Evolutionary conservation across 352 stramenopile species (phyloP), one percentile per base, ranked within the genome.

Genomic region (Globisporangium nunn): DNA sequence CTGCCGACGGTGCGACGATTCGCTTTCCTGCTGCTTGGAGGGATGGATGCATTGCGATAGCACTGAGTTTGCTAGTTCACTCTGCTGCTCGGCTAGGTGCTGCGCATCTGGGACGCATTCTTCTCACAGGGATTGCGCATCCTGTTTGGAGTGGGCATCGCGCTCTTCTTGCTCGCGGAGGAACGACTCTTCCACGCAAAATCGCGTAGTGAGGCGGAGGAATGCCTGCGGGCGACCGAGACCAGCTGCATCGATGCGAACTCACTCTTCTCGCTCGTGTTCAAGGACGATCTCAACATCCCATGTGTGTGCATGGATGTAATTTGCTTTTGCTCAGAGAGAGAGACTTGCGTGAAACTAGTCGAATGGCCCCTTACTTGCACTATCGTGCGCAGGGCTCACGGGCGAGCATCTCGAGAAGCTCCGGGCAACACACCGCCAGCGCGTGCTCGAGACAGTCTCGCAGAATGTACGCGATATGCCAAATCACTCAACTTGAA

Each of bases 241-340:
- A 64, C 70, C 15, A 78, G 67, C 46, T 86, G 75, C 43, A 85
- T 92, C 47, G 78, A 92, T 57, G 78, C 76, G 1, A 81, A 92
- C 53, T 68, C 62, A 29, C 56, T 92, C 17, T 92, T 92, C 58
- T 81, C 80, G 0, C 67, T 81, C 44, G 75, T 84, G 15, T 87
- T 92, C 56, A 88, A 88, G 44, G 82, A 89, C 35, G 82, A 92
- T 52, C 67, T 92, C 33, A 86, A 85, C 55, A 88, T 92, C 45
- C 65, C 76, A 45, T 90, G 82, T 91, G 74, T 23, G 72, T 60
- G 6, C 28, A 23, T 45, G 29, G 14, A 39, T 48, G 8, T 0
- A 47, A 18, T 17, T 17, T 18, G 41, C 41, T 23, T 18, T 47
- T 8, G 33, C 41, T 28, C 8, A 18, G 18, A 23, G 23, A 23